Evolutionary conservation across 257 asterid genomes (phyloP).

Genomic region (Jacaranda mimosifolia): DNA sequence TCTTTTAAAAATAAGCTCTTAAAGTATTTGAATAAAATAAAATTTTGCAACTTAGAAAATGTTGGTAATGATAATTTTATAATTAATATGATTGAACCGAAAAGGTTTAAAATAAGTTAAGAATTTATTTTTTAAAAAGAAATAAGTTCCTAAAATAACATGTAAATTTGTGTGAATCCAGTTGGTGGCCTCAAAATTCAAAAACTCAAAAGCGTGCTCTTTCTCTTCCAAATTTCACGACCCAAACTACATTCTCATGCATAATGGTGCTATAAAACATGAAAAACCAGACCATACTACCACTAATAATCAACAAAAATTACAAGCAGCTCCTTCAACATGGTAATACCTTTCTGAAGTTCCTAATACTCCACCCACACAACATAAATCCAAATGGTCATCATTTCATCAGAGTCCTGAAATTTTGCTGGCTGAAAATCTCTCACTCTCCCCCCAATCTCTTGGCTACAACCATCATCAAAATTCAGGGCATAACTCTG

Average conservation of each 20-base stretch:
- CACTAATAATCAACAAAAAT: not conserved
- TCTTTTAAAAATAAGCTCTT: no score
- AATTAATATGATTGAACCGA: no score
- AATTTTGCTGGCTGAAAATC: constrained; percentile 26
- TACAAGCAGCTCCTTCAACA: constrained; percentile 4
- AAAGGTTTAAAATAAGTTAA: no score
- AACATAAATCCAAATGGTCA: constrained; percentile 51
- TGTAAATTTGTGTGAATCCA: no score
- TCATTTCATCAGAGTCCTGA: constrained; percentile 19
- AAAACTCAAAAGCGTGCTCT: not conserved
- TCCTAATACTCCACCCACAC: constrained; percentile 43
- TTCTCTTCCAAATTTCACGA: not conserved
- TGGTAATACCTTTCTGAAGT: not conserved
- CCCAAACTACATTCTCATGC: constrained; percentile 12
- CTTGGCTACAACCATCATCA: constrained; percentile 60
- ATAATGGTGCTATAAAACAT: not conserved
- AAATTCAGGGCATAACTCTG: constrained; percentile 79
- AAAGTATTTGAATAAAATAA: no score
- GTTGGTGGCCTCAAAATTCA: not conserved
- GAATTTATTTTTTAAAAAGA: no score
- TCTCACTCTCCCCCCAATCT: constrained; percentile 21
- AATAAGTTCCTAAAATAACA: no score
- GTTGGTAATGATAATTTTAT: no score
- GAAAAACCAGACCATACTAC: not conserved
- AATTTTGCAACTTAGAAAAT: no score